Base-by-base conservation (phyloP, 768 basidiomycete genomes). In the Strobilomyces echinocephalus region DNA sequence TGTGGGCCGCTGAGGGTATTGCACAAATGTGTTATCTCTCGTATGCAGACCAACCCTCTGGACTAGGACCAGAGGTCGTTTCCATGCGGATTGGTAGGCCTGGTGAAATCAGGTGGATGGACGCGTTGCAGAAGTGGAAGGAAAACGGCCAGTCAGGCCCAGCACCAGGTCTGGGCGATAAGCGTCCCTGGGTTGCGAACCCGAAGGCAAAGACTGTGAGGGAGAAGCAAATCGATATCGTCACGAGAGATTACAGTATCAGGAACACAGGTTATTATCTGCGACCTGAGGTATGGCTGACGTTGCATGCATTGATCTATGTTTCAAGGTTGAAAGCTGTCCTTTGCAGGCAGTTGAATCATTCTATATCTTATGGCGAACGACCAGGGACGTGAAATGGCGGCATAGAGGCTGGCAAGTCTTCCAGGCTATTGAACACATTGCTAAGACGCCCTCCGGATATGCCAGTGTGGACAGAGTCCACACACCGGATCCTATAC, bases 1-100 rank as follows among this genome's bases (percentile, higher is more conserved):
- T 81, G 49, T 89, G 85, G 83, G 88, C 84, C 4, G 88, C 88
- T 2, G 78, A 88, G 63, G 87, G 87, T 16, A 73, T 91, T 24
- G 83, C 84, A 31, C 78, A 86, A 63, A 84, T 77, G 14, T 90
- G 88, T 63, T 88, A 80, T 71, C 61, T 83, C 26, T 77, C 80
- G 46, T 90, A 89, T 61, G 84, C 83, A 1, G 88, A 90, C 62
- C 80, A 84, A 63, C 77, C 81, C 7, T 75, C 79, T 4, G 87
- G 88, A 3, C 67, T 91, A 30, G 85, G 81, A 14, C 84, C 88
- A 1, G 88, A 91, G 78, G 21, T 28, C 61, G 1, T 81, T 81
- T 53, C 50, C 21, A 68, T 69, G 68, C 68, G 63, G 28, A 60
- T 65, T 14, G 65, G 63, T 21, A 51, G 56, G 47, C 44, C 48